phyloP scores from a whole-genome alignment of 345 rosid species.

The Acer yangbiense region DNA sequence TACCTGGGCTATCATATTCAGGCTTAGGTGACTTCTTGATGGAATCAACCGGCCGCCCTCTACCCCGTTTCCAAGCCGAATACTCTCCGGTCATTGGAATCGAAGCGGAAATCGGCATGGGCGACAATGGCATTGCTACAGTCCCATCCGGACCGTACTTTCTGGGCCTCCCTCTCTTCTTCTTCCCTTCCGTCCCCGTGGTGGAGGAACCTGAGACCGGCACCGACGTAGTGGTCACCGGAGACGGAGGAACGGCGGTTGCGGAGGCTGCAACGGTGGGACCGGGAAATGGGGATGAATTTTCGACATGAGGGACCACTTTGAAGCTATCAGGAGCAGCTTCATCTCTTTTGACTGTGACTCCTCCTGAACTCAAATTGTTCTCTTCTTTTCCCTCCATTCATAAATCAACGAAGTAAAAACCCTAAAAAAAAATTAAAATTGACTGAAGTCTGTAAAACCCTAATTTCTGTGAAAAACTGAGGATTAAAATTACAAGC shows the following conservation, averaged over 20 bases:
- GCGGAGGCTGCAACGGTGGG: slow-evolving; percentile 28
- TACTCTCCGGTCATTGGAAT: slow-evolving; percentile 66
- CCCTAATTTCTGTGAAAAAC: slow-evolving; percentile 33
- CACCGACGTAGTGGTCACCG: slow-evolving; percentile 8
- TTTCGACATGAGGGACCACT: slow-evolving; percentile 57
- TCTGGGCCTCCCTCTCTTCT: slow-evolving; percentile 92
- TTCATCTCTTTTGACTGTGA: slow-evolving; percentile 49
- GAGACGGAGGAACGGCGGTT: slow-evolving; percentile 13
- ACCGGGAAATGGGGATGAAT: slow-evolving; percentile 36
- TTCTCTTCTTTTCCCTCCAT: slow-evolving; percentile 73
- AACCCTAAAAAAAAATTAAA: slow-evolving; percentile 20
- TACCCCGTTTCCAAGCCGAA: slow-evolving; percentile 57
- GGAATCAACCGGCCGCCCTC: slow-evolving; percentile 50
- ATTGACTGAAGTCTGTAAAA: slow-evolving; percentile 29
- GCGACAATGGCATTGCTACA: slow-evolving; percentile 58
- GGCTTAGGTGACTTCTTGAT: slow-evolving; percentile 55
- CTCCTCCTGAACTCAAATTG: slow-evolving; percentile 40
- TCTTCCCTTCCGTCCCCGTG: slow-evolving; percentile 49
- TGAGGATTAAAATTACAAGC: slow-evolving; percentile 31
- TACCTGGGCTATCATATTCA: slow-evolving; percentile 65
- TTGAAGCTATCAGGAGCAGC: slow-evolving; percentile 54
- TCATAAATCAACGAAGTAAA: slow-evolving; percentile 32
- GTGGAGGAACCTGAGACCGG: slow-evolving; percentile 10
- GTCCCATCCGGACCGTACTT: slow-evolving; percentile 78
- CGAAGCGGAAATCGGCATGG: slow-evolving; percentile 89